Percentiles rank a stretch among this genome's conserved stretches.
phyloP scores from a whole-genome alignment of 768 basidiomycete genomes.

The Mycena capillaripes region DNA sequence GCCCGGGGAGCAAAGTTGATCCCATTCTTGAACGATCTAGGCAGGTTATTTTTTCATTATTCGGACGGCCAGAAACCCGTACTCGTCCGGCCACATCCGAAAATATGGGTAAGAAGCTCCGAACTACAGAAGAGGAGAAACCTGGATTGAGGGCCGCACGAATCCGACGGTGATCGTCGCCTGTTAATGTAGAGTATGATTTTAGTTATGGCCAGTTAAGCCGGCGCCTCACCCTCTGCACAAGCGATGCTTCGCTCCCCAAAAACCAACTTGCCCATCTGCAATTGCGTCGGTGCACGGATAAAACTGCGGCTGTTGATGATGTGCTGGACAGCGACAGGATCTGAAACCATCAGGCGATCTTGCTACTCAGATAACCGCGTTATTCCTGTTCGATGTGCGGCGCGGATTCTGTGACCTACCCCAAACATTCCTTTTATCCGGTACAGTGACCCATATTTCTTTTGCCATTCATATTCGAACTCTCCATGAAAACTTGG shows the following conservation, averaged over 20 bases:
- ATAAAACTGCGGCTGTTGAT: constrained; percentile 25
- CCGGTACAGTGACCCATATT: constrained; percentile 26
- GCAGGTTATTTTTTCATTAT: neutral
- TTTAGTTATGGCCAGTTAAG: neutral
- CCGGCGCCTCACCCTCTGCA: constrained; percentile 14
- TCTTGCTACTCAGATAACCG: constrained; percentile 9
- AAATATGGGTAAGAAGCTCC: constrained; percentile 23
- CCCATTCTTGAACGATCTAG: constrained; percentile 30
- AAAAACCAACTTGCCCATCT: constrained; percentile 27
- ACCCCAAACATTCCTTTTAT: constrained; percentile 32
- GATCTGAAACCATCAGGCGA: constrained; percentile 29
- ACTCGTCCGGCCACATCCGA: constrained; percentile 25
- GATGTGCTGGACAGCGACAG: constrained; percentile 24
- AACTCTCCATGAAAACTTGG: constrained; percentile 25
- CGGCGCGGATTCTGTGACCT: neutral
- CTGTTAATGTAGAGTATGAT: neutral
- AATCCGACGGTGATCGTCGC: constrained; percentile 26
- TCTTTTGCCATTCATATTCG: constrained; percentile 30
- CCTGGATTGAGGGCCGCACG: constrained; percentile 28
- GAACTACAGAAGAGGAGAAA: constrained; percentile 14
- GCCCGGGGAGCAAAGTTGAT: neutral
- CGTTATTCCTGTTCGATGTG: neutral
- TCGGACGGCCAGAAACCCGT: neutral
- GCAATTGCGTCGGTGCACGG: constrained; percentile 19
- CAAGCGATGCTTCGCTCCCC: constrained; percentile 29